Percentiles rank a stretch among this genome's conserved stretches.
These are phyloP conservation scores for Zymoseptoria brevis DNA, from an alignment of 2,329 filamentous ascomycete genomes.

Conservation along the genomic window DNA sequence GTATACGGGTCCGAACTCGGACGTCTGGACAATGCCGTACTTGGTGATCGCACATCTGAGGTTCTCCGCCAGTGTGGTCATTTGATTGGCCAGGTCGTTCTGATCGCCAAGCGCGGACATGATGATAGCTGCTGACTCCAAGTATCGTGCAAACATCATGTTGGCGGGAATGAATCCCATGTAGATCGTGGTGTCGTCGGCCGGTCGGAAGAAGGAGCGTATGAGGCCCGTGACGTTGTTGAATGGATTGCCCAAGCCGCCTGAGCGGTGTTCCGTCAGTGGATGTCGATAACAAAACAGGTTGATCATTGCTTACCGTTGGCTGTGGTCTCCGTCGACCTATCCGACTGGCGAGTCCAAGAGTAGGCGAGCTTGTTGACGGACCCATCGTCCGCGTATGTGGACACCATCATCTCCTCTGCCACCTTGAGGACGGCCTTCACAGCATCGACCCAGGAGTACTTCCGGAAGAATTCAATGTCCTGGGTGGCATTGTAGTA, in stretches of 20 bases:
- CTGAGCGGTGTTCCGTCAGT: background rate
- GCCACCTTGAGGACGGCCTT: conserved; percentile 39
- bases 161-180: conserved; percentile 45
- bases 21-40: conserved; percentile 35
- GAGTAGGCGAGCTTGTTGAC: conserved; percentile 40
- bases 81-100: conserved; percentile 44
- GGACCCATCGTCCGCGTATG: conserved; percentile 40
- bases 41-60: conserved; percentile 39
- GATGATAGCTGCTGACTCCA: conserved; percentile 47
- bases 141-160: conserved; percentile 66
- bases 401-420: conserved; percentile 40
- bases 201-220: conserved; percentile 43
- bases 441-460: conserved; percentile 41
- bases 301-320: conserved; percentile 34
- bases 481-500: conserved; percentile 46
- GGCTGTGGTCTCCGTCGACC: conserved; percentile 41
- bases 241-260: conserved; percentile 44
- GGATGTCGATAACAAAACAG: background rate
- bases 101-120: conserved; percentile 44
- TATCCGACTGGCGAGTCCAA: conserved; percentile 37
- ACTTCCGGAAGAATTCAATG: conserved; percentile 40
- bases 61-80: conserved; percentile 47
- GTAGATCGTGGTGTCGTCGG: conserved; percentile 44
- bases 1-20: conserved; percentile 35
- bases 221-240: conserved; percentile 42